Percentiles rank a stretch among this genome's conserved stretches.
These are phyloP conservation scores for Fusarium citri DNA, from an alignment of 2,329 filamentous ascomycete genomes.

Conservation along the genomic window DNA sequence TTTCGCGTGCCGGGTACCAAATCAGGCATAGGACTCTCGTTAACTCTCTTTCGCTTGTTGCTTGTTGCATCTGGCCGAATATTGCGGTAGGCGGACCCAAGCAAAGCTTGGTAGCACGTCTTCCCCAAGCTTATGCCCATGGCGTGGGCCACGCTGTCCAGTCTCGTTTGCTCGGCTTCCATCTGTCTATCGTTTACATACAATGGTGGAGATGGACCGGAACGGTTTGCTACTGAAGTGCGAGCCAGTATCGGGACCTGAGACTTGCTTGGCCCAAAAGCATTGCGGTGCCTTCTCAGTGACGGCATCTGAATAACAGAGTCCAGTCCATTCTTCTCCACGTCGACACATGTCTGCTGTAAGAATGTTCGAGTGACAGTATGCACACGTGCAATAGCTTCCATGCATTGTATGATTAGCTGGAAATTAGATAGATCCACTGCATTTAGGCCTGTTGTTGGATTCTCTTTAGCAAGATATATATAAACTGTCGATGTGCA, in stretches of 20 bases:
- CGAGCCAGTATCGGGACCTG: conserved; percentile 63
- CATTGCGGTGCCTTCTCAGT: conserved; percentile 49
- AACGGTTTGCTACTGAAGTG: conserved; percentile 57
- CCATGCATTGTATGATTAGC: conserved; percentile 83
- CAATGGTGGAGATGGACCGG: conserved; percentile 55
- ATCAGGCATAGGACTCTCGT: conserved; percentile 44
- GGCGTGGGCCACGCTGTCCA: conserved; percentile 1
- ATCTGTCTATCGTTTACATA: conserved; percentile 5
- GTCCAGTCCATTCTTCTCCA: conserved; percentile 66
- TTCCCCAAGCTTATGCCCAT: conserved; percentile 20
- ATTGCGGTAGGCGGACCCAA: conserved; percentile 51
- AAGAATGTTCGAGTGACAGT: conserved; percentile 84
- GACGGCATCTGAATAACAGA: conserved; percentile 52
- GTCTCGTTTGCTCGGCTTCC: conserved; percentile 13
- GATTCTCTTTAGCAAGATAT: conserved; percentile 77
- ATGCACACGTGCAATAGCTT: conserved; percentile 78
- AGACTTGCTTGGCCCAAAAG: conserved; percentile 47
- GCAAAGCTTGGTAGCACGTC: conserved; percentile 50
- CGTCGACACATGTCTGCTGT: conserved; percentile 85
- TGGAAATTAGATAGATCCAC: conserved; percentile 67
- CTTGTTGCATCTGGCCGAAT: conserved; percentile 36
- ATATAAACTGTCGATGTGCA: conserved; percentile 87
- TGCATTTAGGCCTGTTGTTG: conserved; percentile 67
- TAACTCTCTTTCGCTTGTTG: conserved; percentile 51
- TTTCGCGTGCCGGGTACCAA: conserved; percentile 1